Percentiles rank a stretch among this genome's conserved stretches.
Conservation (phyloP, 164 flowering plant genomes). For the Vitis amurensis region DNA sequence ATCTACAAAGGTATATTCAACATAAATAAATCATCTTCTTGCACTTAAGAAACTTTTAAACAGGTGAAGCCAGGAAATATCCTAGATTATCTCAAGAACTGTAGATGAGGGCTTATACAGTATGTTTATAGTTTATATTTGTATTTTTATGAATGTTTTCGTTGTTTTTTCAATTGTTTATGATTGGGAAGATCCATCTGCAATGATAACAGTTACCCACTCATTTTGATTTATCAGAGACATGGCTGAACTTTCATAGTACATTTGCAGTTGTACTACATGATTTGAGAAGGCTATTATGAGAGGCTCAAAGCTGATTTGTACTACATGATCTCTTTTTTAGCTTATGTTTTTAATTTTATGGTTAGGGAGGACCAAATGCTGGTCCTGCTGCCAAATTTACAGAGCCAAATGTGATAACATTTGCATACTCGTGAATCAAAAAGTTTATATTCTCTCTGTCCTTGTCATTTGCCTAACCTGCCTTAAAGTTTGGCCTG, state of each 20-base stretch:
- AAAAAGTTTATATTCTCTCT: background rate
- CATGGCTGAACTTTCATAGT: background rate
- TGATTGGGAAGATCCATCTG: no score
- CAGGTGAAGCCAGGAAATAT: background rate
- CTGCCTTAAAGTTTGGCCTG: background rate
- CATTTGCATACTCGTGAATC: background rate
- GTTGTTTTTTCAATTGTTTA: no score
- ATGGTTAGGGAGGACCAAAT: background rate
- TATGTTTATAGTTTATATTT: background rate
- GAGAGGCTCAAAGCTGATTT: background rate
- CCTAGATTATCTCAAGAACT: background rate
- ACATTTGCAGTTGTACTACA: background rate
- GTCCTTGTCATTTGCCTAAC: background rate
- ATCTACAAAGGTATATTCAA: background rate
- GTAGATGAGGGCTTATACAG: background rate
- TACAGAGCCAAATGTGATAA: background rate
- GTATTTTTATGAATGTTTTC: background rate
- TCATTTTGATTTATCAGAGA: background rate
- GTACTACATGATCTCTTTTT: background rate
- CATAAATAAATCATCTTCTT: background rate
- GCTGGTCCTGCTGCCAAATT: background rate
- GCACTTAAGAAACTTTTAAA: conserved; percentile 1
- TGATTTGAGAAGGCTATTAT: background rate
- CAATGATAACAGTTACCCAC: no score
- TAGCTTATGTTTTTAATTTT: background rate